Evolutionary conservation across 495 filamentous ascomycete genomes (phyloP).

Genomic region (Daldinia grandis): DNA sequence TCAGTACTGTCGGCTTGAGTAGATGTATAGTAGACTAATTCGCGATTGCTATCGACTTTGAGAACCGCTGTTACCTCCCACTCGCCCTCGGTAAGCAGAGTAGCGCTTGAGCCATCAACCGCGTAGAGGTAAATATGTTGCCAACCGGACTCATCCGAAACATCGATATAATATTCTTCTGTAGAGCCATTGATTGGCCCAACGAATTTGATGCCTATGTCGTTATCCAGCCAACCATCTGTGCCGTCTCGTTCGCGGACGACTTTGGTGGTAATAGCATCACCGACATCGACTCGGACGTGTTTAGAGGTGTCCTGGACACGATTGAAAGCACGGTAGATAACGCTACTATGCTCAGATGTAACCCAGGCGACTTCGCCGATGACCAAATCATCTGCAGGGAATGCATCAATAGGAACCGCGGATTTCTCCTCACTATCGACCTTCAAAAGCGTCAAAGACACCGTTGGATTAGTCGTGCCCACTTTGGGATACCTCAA

Average conservation of each 20-base stretch:
- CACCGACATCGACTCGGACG: conserved; percentile 53
- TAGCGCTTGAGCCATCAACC: conserved; percentile 54
- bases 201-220: conserved; percentile 58
- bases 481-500: conserved; percentile 67
- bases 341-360: conserved; percentile 57
- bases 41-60: conserved; percentile 59
- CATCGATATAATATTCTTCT: conserved; percentile 60
- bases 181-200: conserved; percentile 46
- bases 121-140: conserved; percentile 65
- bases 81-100: conserved; percentile 60
- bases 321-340: conserved; percentile 65
- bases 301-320: conserved; percentile 65
- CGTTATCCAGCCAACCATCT: conserved; percentile 67
- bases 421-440: conserved; percentile 42
- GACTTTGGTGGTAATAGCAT: conserved; percentile 51
- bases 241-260: conserved; percentile 61
- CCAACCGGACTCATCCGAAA: conserved; percentile 65
- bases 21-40: conserved; percentile 63
- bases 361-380: conserved; percentile 67
- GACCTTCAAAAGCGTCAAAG: conserved; percentile 57
- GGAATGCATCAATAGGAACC: conserved; percentile 55
- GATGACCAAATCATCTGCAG: conserved; percentile 60
- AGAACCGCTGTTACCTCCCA: conserved; percentile 63
- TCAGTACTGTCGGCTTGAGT: conserved; percentile 64
- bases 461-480: conserved; percentile 63